Evolutionary conservation across 805 yeast genomes (phyloP).

Genomic region (Ogataea nonfermentans): DNA sequence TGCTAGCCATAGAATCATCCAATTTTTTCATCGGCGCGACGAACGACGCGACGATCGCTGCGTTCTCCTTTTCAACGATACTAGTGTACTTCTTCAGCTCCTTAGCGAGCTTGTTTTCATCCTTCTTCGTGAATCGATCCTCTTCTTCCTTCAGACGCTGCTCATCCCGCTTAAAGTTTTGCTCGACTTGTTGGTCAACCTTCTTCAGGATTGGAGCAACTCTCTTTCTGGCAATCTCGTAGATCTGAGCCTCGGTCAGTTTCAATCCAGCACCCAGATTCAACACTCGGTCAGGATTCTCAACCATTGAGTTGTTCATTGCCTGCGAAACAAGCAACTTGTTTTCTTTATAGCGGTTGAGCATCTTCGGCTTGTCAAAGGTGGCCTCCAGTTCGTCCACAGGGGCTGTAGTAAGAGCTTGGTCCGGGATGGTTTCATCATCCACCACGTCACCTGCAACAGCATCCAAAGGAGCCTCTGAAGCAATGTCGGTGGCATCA

Average conservation of each 20-base stretch:
- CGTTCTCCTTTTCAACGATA: constrained; percentile 42
- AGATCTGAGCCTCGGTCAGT: constrained; percentile 53
- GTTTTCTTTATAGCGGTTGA: constrained; percentile 48
- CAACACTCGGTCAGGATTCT: constrained; percentile 48
- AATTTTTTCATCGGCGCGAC: constrained; percentile 25
- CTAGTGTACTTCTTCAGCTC: constrained; percentile 38
- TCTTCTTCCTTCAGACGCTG: constrained; percentile 39
- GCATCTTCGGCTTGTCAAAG: constrained; percentile 48
- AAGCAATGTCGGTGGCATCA: constrained; percentile 15
- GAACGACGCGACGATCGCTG: constrained; percentile 24
- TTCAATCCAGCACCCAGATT: constrained; percentile 54
- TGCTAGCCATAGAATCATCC: constrained; percentile 26
- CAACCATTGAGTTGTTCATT: constrained; percentile 40
- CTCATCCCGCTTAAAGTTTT: constrained; percentile 41
- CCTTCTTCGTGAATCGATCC: constrained; percentile 34
- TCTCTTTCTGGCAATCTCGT: constrained; percentile 53
- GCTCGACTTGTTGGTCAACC: constrained; percentile 49
- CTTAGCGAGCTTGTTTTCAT: constrained; percentile 34
- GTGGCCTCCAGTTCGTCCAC: constrained; percentile 39
- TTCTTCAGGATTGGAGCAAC: constrained; percentile 52
- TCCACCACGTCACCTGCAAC: constrained; percentile 10
- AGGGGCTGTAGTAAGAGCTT: constrained; percentile 17
- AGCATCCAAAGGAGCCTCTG: constrained; percentile 14
- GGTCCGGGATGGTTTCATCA: constrained; percentile 8
- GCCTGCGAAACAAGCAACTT: constrained; percentile 48